Base-by-base conservation (phyloP, 805 yeast genomes). In the Komagataella populi region DNA sequence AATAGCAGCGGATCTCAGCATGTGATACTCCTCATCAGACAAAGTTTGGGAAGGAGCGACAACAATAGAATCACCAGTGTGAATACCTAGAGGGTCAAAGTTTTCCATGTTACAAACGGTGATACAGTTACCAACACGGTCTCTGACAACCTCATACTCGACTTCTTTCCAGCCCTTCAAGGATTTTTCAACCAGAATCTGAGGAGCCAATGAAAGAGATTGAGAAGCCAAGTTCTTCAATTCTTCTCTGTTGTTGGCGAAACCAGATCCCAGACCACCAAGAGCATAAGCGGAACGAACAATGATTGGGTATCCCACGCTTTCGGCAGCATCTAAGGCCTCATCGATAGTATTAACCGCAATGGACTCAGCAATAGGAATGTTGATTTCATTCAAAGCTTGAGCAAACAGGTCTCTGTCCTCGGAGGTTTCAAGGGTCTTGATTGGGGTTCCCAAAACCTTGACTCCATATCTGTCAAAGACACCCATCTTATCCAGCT, bases 61-160 rank as follows among this genome's bases (percentile, higher is more conserved):
- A 49, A 91, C 99, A 61, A 91, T 93, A 46, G 99, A 93, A 69
- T 91, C 99, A 73, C 99, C 99, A 52, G 99, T 91, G 72, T 91
- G 99, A 62, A 91, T 85, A 60, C 99, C 99, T 60, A 91, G 79
- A 47, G 99, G 99, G 70, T 91, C 99, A 60, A 91, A 91, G 74
- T 91, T 91, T 73, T 91, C 99, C 99, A 91, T 91, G 71, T 91
- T 91, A 77, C 99, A 91, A 51, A 91, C 99, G 47, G 99, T 91
- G 66, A 91, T 91, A 78, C 99, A 91, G 78, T 91, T 91, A 59
- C 84, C 96, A 52, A 85, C 93, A 57, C 93, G 79, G 73, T 91
- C 99, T 66, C 99, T 84, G 52, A 91, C 98, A 57, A 91, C 99
- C 74, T 91, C 99, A 68, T 91, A 91, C 71, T 91, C 99, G 56